Conservation (phyloP, 768 basidiomycete genomes). For the Aureoboletus auriporus region DNA sequence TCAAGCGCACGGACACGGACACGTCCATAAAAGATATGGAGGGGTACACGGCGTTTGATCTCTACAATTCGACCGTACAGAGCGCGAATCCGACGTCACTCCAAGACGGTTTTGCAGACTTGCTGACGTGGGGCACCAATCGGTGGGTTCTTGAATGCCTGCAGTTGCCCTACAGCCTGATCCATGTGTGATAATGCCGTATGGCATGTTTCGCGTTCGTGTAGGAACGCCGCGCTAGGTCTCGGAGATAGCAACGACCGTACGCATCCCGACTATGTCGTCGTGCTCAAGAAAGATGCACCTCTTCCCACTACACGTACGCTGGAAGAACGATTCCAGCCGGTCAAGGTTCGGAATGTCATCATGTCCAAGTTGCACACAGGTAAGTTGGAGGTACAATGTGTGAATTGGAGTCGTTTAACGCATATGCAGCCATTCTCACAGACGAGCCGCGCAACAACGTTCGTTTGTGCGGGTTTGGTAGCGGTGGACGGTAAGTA, state of each 20-base stretch:
- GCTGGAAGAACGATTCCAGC: conserved; percentile 51
- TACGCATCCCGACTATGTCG: conserved; percentile 70
- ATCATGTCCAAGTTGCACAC: conserved; percentile 90
- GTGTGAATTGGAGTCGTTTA: not conserved
- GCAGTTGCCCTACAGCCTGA: too few relatives aligned
- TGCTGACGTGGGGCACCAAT: conserved; percentile 89
- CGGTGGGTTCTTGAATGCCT: conserved; percentile 37
- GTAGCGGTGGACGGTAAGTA: conserved; percentile 77
- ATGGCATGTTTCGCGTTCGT: not conserved
- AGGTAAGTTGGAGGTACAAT: conserved; percentile 48
- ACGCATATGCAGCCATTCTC: conserved; percentile 41
- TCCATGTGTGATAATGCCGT: too few relatives aligned
- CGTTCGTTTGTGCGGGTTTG: conserved; percentile 84
- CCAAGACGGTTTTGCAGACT: conserved; percentile 41
- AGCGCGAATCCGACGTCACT: conserved; percentile 57
- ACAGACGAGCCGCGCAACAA: conserved; percentile 74
- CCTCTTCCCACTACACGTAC: conserved; percentile 12
- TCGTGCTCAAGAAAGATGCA: conserved; percentile 32
- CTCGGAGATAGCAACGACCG: conserved; percentile 78
- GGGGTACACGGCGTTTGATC: conserved; percentile 87
- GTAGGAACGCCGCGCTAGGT: conserved; percentile 85
- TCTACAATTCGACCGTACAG: conserved; percentile 87
- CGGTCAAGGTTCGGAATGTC: conserved; percentile 60
- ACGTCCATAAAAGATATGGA: conserved; percentile 73
- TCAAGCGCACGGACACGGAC: conserved; percentile 74